phyloP scores from a whole-genome alignment of 495 filamentous ascomycete genomes.

The Immersiella caudata region DNA sequence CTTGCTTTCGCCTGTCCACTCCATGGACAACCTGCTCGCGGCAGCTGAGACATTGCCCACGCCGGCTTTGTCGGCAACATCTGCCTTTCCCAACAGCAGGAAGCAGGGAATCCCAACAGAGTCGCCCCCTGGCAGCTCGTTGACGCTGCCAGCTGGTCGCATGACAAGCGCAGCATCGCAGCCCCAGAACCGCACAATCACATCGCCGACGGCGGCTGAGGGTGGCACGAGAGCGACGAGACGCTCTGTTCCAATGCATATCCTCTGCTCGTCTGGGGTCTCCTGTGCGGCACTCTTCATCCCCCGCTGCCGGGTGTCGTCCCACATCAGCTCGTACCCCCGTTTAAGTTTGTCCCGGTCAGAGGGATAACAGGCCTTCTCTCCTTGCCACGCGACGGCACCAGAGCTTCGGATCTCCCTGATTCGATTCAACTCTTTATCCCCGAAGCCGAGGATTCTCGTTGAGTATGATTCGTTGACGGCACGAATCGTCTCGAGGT shows the following conservation, averaged over 20 bases:
- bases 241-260: constrained; percentile 25
- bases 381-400: constrained; percentile 6
- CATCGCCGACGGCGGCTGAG: constrained; percentile 25
- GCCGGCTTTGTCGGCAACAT: constrained; percentile 23
- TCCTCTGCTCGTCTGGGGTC: constrained; percentile 12
- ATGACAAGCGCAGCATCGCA: constrained; percentile 31
- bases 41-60: too few relatives aligned
- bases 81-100: constrained; percentile 22
- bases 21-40: too few relatives aligned
- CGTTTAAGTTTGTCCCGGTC: background rate
- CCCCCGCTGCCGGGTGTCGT: too few relatives aligned
- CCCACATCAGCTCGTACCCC: background rate
- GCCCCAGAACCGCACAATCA: constrained; percentile 32
- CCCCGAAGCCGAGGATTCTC: constrained; percentile 21
- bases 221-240: constrained; percentile 30
- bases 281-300: background rate
- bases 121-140: background rate
- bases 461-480: constrained; percentile 26
- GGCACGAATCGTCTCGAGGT: constrained; percentile 19
- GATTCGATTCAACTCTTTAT: constrained; percentile 22
- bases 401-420: constrained; percentile 7
- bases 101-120: background rate
- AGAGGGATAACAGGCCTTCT: background rate
- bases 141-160: constrained; percentile 10
- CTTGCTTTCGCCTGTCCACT: too few relatives aligned